These are phyloP conservation scores for Pseudozyma hubeiensis DNA, from an alignment of 1,284 basidiomycete genomes.

Conservation along the genomic window DNA sequence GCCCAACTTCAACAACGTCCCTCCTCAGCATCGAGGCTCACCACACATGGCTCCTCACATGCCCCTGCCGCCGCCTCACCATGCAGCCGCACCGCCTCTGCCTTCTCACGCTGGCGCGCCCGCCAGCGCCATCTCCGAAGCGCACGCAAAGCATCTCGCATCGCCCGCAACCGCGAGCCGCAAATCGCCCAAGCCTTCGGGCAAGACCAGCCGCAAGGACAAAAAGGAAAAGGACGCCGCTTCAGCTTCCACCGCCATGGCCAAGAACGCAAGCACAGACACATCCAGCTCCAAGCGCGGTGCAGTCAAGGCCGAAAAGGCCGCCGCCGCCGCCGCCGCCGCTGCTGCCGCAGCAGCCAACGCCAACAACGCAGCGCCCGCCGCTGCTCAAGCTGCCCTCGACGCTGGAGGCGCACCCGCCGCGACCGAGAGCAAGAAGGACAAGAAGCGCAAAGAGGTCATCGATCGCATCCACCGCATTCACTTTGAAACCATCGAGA, in stretches of 20 bases:
- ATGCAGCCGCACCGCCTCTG: conserved; percentile 17
- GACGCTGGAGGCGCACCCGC: conserved; percentile 18
- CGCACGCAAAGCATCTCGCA: conserved; percentile 41
- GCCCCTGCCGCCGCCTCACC: conserved; percentile 39
- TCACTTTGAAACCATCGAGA: conserved; percentile 66
- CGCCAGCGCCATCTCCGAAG: conserved; percentile 35
- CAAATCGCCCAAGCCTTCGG: conserved; percentile 39
- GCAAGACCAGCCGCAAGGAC: conserved; percentile 33
- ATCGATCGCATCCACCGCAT: conserved; percentile 65
- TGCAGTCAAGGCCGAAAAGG: conserved; percentile 40
- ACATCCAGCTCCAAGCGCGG: conserved; percentile 34
- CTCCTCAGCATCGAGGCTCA: conserved; percentile 41
- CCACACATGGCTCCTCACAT: conserved; percentile 45
- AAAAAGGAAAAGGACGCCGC: conserved; percentile 45
- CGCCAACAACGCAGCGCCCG: conserved; percentile 3
- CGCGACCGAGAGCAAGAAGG: conserved; percentile 48
- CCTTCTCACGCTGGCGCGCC: conserved; percentile 28
- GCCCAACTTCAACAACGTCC: conserved; percentile 24
- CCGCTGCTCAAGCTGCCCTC: conserved; percentile 15
- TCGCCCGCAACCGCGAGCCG: conserved; percentile 39
- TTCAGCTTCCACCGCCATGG: conserved; percentile 27
- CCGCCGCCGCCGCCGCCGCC: conserved; percentile 26
- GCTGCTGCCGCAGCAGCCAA: conserved; percentile 13
- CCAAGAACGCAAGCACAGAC: conserved; percentile 44
- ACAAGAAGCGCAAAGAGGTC: conserved; percentile 65